phyloP scores from a whole-genome alignment of 1,284 basidiomycete genomes.

The Puccinia novopanici region DNA sequence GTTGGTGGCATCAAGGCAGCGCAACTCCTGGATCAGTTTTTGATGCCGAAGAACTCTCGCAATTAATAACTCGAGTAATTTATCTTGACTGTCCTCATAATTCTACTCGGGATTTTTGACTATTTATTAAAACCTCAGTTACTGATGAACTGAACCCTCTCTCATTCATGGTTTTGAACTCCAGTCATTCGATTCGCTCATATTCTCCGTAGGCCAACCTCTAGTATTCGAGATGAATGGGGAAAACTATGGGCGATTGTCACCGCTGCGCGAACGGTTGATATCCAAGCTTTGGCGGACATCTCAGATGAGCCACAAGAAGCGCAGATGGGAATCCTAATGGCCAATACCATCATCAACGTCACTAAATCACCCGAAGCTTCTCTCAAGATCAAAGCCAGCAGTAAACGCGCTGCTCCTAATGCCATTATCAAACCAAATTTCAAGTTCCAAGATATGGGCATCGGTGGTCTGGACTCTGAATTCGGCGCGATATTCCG shows the following conservation, averaged over 20 bases:
- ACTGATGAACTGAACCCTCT: neutral
- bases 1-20: slow-evolving; percentile 50
- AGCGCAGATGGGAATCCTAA: slow-evolving; percentile 72
- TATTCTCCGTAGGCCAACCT: slow-evolving; percentile 68
- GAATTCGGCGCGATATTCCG: slow-evolving; percentile 98
- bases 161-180: slow-evolving; percentile 1
- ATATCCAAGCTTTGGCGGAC: slow-evolving; percentile 47
- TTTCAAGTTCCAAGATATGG: slow-evolving; percentile 99
- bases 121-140: neutral
- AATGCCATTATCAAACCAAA: slow-evolving; percentile 97
- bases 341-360: slow-evolving; percentile 86
- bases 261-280: slow-evolving; percentile 68
- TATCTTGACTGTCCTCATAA: neutral
- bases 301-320: slow-evolving; percentile 65
- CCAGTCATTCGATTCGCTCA: slow-evolving; percentile 69
- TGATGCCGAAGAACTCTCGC: slow-evolving; percentile 28
- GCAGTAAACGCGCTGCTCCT: slow-evolving; percentile 81
- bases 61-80: slow-evolving; percentile 34
- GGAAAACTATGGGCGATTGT: slow-evolving; percentile 77
- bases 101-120: neutral
- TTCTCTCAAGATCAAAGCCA: slow-evolving; percentile 85
- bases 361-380: slow-evolving; percentile 81
- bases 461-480: slow-evolving; percentile 92
- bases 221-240: slow-evolving; percentile 90
- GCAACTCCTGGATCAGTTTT: slow-evolving; percentile 26